Evolutionary conservation across 768 basidiomycete genomes (phyloP).

Genomic region (Boletales sp.): DNA sequence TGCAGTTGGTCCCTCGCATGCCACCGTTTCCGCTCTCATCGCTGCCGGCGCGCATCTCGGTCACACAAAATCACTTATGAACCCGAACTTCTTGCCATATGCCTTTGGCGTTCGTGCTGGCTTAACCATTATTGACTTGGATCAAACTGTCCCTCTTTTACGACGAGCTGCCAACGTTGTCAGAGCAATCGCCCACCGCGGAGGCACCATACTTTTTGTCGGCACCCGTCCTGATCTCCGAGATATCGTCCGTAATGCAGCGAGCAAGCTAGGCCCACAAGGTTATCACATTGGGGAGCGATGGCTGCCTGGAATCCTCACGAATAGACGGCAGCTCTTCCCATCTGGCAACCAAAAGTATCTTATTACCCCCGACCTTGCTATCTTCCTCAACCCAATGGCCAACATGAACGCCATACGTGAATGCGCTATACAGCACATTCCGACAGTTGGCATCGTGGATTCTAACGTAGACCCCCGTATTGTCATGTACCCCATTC

Average conservation of each 20-base stretch:
- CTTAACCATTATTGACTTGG: conserved; percentile 91
- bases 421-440: conserved; percentile 84
- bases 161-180: conserved; percentile 88
- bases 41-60: conserved; percentile 95
- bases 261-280: conserved; percentile 72
- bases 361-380: conserved; percentile 77
- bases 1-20: conserved; percentile 53
- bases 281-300: conserved; percentile 83
- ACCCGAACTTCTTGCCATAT: conserved; percentile 87
- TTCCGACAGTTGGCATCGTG: conserved; percentile 92
- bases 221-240: conserved; percentile 82
- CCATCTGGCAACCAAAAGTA: conserved; percentile 52
- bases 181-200: conserved; percentile 72
- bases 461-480: conserved; percentile 97
- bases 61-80: conserved; percentile 78
- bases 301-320: conserved; percentile 95
- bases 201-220: conserved; percentile 86
- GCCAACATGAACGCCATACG: conserved; percentile 82
- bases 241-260: conserved; percentile 71
- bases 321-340: conserved; percentile 77
- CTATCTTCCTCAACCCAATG: conserved; percentile 87
- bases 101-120: conserved; percentile 90
- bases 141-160: conserved; percentile 87
- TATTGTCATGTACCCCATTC: conserved; percentile 96
- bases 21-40: conserved; percentile 85